Base-by-base conservation (phyloP, 202 grass and related monocot genomes). In the Cymbopogon flexuosus region DNA sequence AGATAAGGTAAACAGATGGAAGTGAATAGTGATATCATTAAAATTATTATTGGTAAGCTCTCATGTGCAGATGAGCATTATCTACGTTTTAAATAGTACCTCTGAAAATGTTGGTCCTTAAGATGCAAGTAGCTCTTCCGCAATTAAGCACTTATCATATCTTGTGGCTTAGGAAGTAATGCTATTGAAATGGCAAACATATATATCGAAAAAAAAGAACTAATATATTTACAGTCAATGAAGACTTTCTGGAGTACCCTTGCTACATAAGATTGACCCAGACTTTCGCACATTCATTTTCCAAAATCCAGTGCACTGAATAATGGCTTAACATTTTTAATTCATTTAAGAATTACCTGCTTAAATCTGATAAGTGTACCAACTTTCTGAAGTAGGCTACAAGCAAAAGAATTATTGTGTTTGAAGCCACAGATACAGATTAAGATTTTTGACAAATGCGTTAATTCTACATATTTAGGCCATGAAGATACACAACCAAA, bases 351-450 rank as follows among this genome's bases (percentile, higher is more conserved):
- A 40, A 67, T 66, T 14, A 70, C 4, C 23, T 77, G 11, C n/a
- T 72, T 72, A 16, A 41, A 82, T 41, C 52, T 41, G 41, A 34
- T n/a, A 42, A 42, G 5, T 60, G 4, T 5, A 29, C 30, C 59
- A 69, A 60, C 59, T 86, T 47, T 52, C 60, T 22, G 47, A 70
- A 81, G 31, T 30, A 75, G 15, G 12, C 35, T 16, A 81, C 3
- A 27, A 52, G 42, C 30, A 39, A 81, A 67, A 66, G 8, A 60
- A 10, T 23, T 68, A 9, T 72, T 67, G 47, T n/a, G 24, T 68
- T 41, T 59, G 14, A 68, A 70, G 40, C 70, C 34, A 68, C 16
- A 76, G 41, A 41, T 54, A 18, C 10, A 41, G 40, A 21, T 10
- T 27, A 58, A 39, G 15, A 29, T 68, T 60, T 58, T 21, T 60